Conservation (phyloP, 202 grass and related monocot genomes). For the Elaeis oleifera region DNA sequence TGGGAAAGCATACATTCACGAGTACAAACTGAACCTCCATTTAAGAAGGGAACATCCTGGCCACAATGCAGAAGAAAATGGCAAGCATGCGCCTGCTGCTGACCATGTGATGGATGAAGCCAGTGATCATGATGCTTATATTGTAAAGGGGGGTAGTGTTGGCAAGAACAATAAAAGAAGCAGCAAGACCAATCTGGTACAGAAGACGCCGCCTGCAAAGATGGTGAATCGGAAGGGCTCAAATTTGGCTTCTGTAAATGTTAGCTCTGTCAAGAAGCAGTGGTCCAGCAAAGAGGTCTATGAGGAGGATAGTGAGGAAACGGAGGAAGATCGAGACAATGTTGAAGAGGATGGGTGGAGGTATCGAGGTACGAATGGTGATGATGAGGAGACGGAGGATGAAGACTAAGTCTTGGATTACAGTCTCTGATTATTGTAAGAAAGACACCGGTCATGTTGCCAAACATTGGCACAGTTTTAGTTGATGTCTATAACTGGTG, state of each 20-base stretch:
- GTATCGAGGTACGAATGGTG: slow-evolving; percentile 1
- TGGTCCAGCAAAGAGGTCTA: slow-evolving; percentile 49
- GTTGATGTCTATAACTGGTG: too few relatives aligned
- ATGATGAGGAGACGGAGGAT: slow-evolving; percentile 73
- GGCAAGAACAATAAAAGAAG: slow-evolving; percentile 41
- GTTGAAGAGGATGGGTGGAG: slow-evolving; percentile 19
- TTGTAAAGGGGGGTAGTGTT: slow-evolving; percentile 17
- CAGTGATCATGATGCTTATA: slow-evolving; percentile 33
- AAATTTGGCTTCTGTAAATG: not conserved
- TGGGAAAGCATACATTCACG: slow-evolving; percentile 81
- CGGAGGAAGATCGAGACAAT: slow-evolving; percentile 49
- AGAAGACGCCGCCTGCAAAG: slow-evolving; percentile 36
- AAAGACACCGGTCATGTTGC: too few relatives aligned
- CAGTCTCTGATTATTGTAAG: too few relatives aligned
- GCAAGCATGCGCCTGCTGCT: slow-evolving; percentile 24
- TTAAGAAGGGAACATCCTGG: slow-evolving; percentile 71
- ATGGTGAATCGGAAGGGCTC: slow-evolving; percentile 14
- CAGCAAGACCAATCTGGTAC: slow-evolving; percentile 32
- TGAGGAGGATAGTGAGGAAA: slow-evolving; percentile 50
- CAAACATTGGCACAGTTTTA: too few relatives aligned
- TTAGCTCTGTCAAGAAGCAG: slow-evolving; percentile 35
- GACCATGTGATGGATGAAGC: slow-evolving; percentile 26
- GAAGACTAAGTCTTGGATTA: slow-evolving; percentile 34
- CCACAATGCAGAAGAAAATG: slow-evolving; percentile 44
- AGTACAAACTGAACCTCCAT: slow-evolving; percentile 91